Conservation (phyloP, 1,284 basidiomycete genomes). For the Ceratorhiza oryzae-sativae region DNA sequence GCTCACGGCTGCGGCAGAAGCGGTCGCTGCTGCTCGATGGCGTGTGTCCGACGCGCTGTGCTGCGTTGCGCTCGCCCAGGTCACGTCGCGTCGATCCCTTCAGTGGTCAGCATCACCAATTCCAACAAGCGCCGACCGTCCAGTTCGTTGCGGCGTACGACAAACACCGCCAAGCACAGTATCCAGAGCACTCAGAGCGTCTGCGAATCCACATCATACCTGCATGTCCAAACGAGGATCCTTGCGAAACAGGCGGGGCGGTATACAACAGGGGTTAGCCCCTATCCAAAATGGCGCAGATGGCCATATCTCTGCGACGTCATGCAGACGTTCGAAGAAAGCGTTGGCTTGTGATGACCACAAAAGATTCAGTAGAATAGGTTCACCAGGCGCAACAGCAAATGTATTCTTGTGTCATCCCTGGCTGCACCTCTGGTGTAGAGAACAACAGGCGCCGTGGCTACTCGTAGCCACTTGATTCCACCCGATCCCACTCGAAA, state of each 20-base stretch:
- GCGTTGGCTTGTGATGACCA: too few species aligned
- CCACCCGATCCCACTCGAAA: not conserved
- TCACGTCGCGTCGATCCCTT: conserved; percentile 4
- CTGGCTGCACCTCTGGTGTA: not conserved
- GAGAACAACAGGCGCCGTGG: not conserved
- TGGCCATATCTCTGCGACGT: not conserved
- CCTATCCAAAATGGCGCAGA: not conserved
- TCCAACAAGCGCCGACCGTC: conserved; percentile 18
- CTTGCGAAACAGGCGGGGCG: too few species aligned
- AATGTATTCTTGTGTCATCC: not conserved
- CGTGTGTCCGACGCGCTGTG: not conserved
- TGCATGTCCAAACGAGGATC: too few species aligned
- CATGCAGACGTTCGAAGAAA: not conserved
- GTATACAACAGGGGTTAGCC: not conserved
- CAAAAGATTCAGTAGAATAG: too few species aligned
- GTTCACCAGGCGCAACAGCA: too few species aligned
- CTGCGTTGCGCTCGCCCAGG: not conserved
- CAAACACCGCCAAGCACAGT: conserved; percentile 9
- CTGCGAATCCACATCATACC: not conserved
- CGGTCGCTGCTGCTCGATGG: too few species aligned
- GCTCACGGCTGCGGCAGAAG: too few species aligned
- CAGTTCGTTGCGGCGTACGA: not conserved
- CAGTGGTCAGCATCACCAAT: not conserved
- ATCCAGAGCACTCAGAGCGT: too few species aligned
- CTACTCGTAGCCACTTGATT: not conserved